Evolutionary conservation across 2,329 filamentous ascomycete genomes (phyloP).

Genomic region (Septoria linicola): DNA sequence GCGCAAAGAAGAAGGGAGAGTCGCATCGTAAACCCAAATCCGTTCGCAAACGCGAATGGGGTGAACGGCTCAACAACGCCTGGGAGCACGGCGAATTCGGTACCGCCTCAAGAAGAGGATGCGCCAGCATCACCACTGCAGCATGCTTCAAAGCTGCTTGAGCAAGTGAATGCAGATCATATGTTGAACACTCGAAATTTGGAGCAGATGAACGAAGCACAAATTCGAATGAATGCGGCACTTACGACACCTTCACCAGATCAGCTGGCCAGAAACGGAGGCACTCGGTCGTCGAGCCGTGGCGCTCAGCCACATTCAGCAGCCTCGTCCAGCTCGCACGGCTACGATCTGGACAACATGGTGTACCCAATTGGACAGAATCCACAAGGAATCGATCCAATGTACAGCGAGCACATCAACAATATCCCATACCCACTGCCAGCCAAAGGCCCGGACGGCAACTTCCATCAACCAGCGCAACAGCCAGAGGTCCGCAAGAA

Average conservation of each 20-base stretch:
- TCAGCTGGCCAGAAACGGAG: conserved; percentile 36
- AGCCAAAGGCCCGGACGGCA: conserved; percentile 58
- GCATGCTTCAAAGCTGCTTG: conserved; percentile 65
- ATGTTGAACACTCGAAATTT: conserved; percentile 63
- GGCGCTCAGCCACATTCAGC: conserved; percentile 46
- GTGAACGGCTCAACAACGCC: conserved; percentile 16
- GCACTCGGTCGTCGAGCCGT: conserved; percentile 47
- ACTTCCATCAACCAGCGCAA: conserved; percentile 41
- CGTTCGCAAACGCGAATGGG: conserved; percentile 34
- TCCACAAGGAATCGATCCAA: conserved; percentile 82
- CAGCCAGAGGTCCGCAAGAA: conserved; percentile 59
- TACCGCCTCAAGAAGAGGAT: conserved; percentile 52
- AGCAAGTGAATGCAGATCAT: conserved; percentile 64
- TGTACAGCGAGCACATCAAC: conserved; percentile 89
- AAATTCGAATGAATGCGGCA: conserved; percentile 55
- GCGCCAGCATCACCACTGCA: conserved; percentile 66
- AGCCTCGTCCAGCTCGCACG: conserved; percentile 52
- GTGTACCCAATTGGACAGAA: conserved; percentile 91
- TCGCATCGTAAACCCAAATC: conserved; percentile 45
- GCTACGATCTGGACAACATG: conserved; percentile 64
- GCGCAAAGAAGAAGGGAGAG: conserved; percentile 63
- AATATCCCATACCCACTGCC: conserved; percentile 86
- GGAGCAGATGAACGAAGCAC: conserved; percentile 63
- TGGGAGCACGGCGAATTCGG: conserved; percentile 14
- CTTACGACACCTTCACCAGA: conserved; percentile 60